Base-by-base conservation (phyloP, 176 grass and related monocot species). In the Hsuehochloa calcarea region DNA sequence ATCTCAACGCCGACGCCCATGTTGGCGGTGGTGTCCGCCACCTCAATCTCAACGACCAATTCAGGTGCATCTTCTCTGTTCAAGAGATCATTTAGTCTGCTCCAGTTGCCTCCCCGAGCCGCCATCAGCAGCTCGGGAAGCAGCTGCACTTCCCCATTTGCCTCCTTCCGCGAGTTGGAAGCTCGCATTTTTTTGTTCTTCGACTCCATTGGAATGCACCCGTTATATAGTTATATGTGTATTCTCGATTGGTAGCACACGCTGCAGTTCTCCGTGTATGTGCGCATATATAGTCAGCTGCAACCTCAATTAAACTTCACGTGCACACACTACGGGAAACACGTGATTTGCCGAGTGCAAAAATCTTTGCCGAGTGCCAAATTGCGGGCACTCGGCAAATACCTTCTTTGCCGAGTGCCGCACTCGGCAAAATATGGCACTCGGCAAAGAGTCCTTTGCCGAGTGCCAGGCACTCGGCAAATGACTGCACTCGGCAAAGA, bases 61-160 rank as follows among this genome's bases (percentile, higher is more conserved):
- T 26, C 4, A 1, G 61, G 13, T 34, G 51, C 34, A 38, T 39
- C 16, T 19, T 54, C 49, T 0, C 37, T 22, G 73, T 54, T 6
- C 13, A 77, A 35, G 59, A 77, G 55, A 20, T 16, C 19, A 16
- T 3, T 1, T 25, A 77, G 74, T 2, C 1, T 0, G 5, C 4
- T 2, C 34, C 14, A 70, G 2, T 22, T 14, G 27, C 80, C 80
- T 0, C 4, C 5, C 22, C 38, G 22, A 26, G 80, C 80, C 8
- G 80, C 80, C 80, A 43, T 59, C 4, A 82, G 66, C 50, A 82
- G 66, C 80, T 82, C 66, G 50, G 66, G 66, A 1, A 17, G 45
- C 62, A 67, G n/a, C 59, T 64, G 74, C 52, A 25, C 74, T 35
- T 12, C 35, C 9, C 0, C 3, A 8, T 47, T 58, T 13, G 51